phyloP scores from a whole-genome alignment of 164 flowering plant species.

The Berberis thunbergii region DNA sequence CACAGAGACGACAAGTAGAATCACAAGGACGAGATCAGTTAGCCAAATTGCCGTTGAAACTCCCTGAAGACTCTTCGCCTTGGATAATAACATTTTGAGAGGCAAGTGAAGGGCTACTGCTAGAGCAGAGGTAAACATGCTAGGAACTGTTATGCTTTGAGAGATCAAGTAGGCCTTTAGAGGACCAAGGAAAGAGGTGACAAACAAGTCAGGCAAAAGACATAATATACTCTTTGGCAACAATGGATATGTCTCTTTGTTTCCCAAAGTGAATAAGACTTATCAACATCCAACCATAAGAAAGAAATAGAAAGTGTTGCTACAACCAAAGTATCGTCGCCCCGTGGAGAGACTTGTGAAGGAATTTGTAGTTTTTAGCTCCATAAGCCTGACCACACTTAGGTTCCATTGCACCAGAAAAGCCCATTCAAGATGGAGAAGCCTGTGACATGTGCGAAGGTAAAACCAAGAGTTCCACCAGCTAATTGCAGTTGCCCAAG shows the following conservation, averaged over 20 bases:
- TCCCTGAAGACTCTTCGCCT: slow-evolving; percentile 52
- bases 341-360: slow-evolving; percentile 78
- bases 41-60: slow-evolving; percentile 72
- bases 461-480: slow-evolving; percentile 75
- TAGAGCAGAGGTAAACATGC: slow-evolving; percentile 55
- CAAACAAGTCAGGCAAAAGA: slow-evolving; percentile 74
- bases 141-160: slow-evolving; percentile 58
- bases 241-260: slow-evolving; percentile 43
- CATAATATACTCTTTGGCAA: slow-evolving; percentile 45
- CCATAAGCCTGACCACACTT: slow-evolving; percentile 90
- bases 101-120: slow-evolving; percentile 60
- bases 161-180: slow-evolving; percentile 74
- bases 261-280: slow-evolving; percentile 59
- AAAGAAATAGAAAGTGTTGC: slow-evolving; percentile 51
- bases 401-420: slow-evolving; percentile 87
- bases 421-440: slow-evolving; percentile 78
- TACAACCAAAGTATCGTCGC: slow-evolving; percentile 37
- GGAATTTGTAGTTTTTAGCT: slow-evolving; percentile 66
- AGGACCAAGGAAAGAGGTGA: slow-evolving; percentile 64
- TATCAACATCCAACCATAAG: slow-evolving; percentile 73
- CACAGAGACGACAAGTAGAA: slow-evolving; percentile 38
- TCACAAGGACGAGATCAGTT: slow-evolving; percentile 41
- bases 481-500: slow-evolving; percentile 74
- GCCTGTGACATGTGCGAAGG: slow-evolving; percentile 87
- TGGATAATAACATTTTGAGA: slow-evolving; percentile 49